phyloP scores from a whole-genome alignment of 371 early-diverging fungal species.

The Mucor saturninus region DNA sequence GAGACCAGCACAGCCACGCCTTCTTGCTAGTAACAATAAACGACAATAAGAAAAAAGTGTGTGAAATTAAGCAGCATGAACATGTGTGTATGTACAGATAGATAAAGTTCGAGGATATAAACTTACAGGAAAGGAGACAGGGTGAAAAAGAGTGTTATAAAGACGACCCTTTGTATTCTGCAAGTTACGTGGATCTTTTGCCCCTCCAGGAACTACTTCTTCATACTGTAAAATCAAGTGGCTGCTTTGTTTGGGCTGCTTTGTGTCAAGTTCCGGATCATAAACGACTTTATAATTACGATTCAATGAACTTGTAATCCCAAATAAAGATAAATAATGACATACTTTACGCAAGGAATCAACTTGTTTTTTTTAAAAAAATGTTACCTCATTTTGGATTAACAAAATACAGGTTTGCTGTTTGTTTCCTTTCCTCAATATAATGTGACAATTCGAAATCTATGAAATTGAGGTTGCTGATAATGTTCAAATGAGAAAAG shows the following conservation, averaged over 20 bases:
- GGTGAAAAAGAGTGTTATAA: background rate
- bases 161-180: background rate
- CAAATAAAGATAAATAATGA: background rate
- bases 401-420: too few relatives aligned
- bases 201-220: background rate
- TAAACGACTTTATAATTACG: slow-evolving; percentile 16
- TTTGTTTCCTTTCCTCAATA: too few relatives aligned
- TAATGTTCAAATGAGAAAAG: too few relatives aligned
- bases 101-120: too few relatives aligned
- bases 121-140: background rate
- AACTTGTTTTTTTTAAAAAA: background rate
- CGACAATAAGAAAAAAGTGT: too few relatives aligned
- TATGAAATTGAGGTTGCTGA: too few relatives aligned
- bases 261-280: slow-evolving; percentile 21
- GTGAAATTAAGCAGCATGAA: too few relatives aligned
- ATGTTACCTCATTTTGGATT: too few relatives aligned
- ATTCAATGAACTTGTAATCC: background rate
- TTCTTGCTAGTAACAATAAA: background rate
- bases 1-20: slow-evolving; percentile 32
- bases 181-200: slow-evolving; percentile 17
- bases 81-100: too few relatives aligned
- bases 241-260: background rate
- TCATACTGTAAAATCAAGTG: background rate
- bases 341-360: background rate
- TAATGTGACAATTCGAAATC: too few relatives aligned